These are phyloP conservation scores for Psilocybe cubensis DNA, from an alignment of 768 basidiomycete species.

Conservation along the genomic window DNA sequence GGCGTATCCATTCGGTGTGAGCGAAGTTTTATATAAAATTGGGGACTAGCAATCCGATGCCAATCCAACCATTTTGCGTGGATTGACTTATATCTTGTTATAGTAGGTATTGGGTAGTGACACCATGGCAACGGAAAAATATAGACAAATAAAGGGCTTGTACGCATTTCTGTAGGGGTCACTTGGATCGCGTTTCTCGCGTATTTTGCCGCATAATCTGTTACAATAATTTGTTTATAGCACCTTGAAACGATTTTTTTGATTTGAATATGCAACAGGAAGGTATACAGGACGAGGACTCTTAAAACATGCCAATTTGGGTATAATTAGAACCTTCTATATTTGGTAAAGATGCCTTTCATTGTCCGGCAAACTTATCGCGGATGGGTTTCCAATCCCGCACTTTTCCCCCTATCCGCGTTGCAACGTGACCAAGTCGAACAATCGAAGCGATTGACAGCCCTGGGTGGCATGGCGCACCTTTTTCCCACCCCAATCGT, in stretches of 20 bases:
- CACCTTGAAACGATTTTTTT: too few species aligned
- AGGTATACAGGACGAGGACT: background rate
- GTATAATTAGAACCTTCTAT: background rate
- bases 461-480: background rate
- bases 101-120: background rate
- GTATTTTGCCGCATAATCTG: too few species aligned
- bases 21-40: conserved; percentile 5
- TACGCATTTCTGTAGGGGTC: background rate
- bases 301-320: background rate
- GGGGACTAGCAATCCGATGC: conserved; percentile 5
- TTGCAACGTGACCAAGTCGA: background rate
- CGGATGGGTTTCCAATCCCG: background rate
- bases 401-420: background rate
- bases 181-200: background rate
- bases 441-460: background rate
- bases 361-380: background rate
- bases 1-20: background rate
- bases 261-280: too few species aligned
- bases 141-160: background rate
- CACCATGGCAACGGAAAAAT: background rate
- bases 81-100: background rate
- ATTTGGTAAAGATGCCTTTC: background rate
- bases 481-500: background rate
- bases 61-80: conserved; percentile 10
- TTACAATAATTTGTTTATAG: background rate